Conservation (phyloP, 176 grass and related monocot species). For the Avena insularis region DNA sequence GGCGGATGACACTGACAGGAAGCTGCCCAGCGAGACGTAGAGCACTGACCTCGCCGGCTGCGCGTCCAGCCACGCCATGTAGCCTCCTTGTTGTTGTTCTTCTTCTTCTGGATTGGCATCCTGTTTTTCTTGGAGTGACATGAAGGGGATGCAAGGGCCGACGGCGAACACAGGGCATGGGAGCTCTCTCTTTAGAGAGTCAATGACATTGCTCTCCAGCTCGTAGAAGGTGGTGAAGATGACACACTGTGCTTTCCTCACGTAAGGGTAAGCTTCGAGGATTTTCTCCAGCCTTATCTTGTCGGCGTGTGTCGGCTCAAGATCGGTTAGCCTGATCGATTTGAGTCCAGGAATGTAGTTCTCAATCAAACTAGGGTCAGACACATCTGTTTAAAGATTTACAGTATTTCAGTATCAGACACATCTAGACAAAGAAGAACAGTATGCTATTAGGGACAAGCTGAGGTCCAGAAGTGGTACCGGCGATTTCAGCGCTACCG, state of each 20-base stretch:
- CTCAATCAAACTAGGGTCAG: conserved; percentile 47
- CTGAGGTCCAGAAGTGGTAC: background rate
- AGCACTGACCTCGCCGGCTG: conserved; percentile 43
- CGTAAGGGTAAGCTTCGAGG: conserved; percentile 30
- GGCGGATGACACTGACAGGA: conserved; percentile 30
- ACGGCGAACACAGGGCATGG: conserved; percentile 33
- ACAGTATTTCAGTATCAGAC: background rate
- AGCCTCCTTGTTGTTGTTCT: background rate
- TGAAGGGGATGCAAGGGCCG: conserved; percentile 42
- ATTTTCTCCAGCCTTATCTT: background rate
- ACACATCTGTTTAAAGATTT: conserved; percentile 33
- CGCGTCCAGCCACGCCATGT: conserved; percentile 43
- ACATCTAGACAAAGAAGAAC: background rate
- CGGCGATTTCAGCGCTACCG: background rate
- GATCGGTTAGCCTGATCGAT: conserved; percentile 25
- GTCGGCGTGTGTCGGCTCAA: conserved; percentile 6
- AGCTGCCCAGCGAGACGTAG: conserved; percentile 64
- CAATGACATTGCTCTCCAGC: conserved; percentile 41
- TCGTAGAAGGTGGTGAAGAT: conserved; percentile 60
- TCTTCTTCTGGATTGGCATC: background rate
- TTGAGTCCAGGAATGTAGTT: conserved; percentile 48
- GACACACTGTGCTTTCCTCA: conserved; percentile 54
- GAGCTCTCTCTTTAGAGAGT: conserved; percentile 28
- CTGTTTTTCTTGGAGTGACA: background rate
- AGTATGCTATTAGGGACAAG: conserved; percentile 3